phyloP scores from a whole-genome alignment of 805 yeast species.

The Candida maltosa region DNA sequence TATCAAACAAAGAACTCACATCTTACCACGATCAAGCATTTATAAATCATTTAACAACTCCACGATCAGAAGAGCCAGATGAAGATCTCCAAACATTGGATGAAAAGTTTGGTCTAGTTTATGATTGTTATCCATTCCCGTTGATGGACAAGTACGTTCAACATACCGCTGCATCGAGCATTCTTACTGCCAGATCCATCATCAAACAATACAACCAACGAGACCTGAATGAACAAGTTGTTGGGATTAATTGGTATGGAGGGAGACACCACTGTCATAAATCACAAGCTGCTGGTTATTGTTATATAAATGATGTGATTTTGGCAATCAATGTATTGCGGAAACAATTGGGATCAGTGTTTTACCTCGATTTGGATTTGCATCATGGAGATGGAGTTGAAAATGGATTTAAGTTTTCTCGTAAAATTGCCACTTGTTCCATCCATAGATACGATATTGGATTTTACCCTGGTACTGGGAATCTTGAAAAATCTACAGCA shows the following conservation, averaged over 20 bases:
- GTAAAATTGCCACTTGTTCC: conserved; percentile 58
- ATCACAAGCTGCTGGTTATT: conserved; percentile 61
- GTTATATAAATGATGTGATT: conserved; percentile 70
- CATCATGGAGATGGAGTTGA: conserved; percentile 86
- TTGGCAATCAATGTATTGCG: conserved; percentile 53
- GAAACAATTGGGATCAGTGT: conserved; percentile 39
- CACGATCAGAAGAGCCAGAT: conserved; percentile 12
- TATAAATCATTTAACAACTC: conserved; percentile 35
- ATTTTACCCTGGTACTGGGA: conserved; percentile 74
- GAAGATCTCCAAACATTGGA: conserved; percentile 10
- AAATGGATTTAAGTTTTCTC: conserved; percentile 54
- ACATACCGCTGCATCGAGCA: conserved; percentile 54
- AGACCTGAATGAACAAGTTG: conserved; percentile 7
- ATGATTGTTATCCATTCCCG: conserved; percentile 67
- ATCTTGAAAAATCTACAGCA: conserved; percentile 28
- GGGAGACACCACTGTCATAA: conserved; percentile 71
- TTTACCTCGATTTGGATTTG: conserved; percentile 69
- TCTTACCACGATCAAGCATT: conserved; percentile 49
- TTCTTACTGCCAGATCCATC: conserved; percentile 44
- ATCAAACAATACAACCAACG: conserved; percentile 3
- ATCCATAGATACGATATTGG: conserved; percentile 64
- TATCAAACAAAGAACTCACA: conserved; percentile 35
- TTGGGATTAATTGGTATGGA: conserved; percentile 73
- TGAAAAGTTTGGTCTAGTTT: conserved; percentile 44
- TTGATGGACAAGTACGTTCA: conserved; percentile 47